Evolutionary conservation across 495 filamentous ascomycete genomes (phyloP).

Genomic region (Articulospora tetracladia): DNA sequence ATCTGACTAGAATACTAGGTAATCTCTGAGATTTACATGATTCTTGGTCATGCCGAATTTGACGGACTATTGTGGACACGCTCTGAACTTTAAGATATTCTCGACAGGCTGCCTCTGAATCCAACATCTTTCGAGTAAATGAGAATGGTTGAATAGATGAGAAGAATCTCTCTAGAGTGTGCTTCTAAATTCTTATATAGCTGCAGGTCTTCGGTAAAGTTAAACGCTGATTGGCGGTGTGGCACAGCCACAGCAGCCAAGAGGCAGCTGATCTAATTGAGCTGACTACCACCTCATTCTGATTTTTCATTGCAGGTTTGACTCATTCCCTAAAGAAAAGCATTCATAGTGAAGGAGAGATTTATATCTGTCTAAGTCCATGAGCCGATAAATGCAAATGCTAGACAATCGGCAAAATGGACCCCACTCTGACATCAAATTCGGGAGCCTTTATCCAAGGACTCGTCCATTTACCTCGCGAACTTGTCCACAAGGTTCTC

Average conservation of each 20-base stretch:
- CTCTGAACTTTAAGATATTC: slow-evolving; percentile 16
- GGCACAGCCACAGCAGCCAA: too few species aligned
- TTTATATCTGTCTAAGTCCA: too few species aligned
- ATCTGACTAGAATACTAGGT: slow-evolving; percentile 25
- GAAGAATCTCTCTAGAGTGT: neutral
- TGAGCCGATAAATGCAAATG: neutral
- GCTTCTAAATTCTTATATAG: too few species aligned
- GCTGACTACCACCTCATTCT: too few species aligned
- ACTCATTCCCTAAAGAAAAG: too few species aligned
- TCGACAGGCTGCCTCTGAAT: slow-evolving; percentile 6
- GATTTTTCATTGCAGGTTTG: too few species aligned
- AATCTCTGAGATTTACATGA: slow-evolving; percentile 22
- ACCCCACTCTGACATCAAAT: neutral
- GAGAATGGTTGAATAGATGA: neutral
- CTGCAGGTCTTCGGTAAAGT: too few species aligned
- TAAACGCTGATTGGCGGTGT: too few species aligned
- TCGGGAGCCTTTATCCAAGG: neutral
- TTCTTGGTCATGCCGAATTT: slow-evolving; percentile 27
- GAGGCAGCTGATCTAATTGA: too few species aligned
- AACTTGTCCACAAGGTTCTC: slow-evolving; percentile 10
- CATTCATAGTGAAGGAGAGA: too few species aligned
- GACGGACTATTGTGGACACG: slow-evolving; percentile 22
- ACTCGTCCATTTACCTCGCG: slow-evolving; percentile 1
- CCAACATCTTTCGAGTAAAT: neutral
- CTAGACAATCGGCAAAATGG: neutral